These are phyloP conservation scores for Allium sativum DNA, from an alignment of 106 monocot genomes.

Conservation along the genomic window DNA sequence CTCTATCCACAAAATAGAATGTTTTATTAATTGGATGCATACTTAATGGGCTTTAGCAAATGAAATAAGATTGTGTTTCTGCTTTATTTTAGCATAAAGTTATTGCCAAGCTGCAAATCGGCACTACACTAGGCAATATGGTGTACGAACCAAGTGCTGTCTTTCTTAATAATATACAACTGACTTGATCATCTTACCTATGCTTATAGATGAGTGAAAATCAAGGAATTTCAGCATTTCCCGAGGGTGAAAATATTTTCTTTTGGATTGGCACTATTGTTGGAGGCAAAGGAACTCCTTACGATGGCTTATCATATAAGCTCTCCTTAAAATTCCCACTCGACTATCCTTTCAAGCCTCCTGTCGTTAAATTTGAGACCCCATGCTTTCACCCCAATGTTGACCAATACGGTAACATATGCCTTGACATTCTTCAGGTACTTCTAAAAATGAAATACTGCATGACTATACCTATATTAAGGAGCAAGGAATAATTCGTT, in stretches of 20 bases:
- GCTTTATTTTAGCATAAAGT: too few relatives aligned
- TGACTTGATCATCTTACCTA: too few relatives aligned
- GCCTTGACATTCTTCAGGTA: constrained; percentile 80
- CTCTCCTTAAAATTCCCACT: constrained; percentile 60
- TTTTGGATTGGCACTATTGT: constrained; percentile 70
- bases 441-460: neutral
- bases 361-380: constrained; percentile 72
- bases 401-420: constrained; percentile 68
- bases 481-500: neutral
- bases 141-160: too few relatives aligned
- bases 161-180: too few relatives aligned
- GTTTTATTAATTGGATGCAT: too few relatives aligned
- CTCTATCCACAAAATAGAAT: too few relatives aligned
- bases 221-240: constrained; percentile 66
- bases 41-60: too few relatives aligned
- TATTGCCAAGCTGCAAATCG: too few relatives aligned
- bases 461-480: neutral
- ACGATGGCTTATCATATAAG: constrained; percentile 73
- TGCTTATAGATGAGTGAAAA: constrained; percentile 50
- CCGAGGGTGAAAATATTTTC: constrained; percentile 71
- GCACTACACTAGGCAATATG: too few relatives aligned
- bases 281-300: constrained; percentile 57
- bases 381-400: constrained; percentile 79
- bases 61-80: too few relatives aligned
- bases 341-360: constrained; percentile 79